Conservation (phyloP, 1,284 basidiomycete species). For the Ceratobasidium sp. region DNA sequence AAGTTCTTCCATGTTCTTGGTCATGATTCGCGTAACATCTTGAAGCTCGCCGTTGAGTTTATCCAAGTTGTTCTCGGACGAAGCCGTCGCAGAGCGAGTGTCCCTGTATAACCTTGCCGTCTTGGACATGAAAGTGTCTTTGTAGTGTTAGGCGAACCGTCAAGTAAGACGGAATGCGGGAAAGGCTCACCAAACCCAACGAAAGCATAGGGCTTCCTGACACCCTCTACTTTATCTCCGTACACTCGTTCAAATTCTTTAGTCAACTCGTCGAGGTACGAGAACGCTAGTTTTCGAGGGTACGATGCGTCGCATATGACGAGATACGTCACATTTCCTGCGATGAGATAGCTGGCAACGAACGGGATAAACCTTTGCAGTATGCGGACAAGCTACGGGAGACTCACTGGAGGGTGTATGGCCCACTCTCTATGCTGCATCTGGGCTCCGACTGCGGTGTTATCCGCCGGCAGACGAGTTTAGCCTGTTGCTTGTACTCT, state of each 20-base stretch:
- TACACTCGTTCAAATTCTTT: slow-evolving; percentile 95
- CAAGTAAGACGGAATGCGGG: neutral
- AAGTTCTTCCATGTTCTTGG: slow-evolving; percentile 99
- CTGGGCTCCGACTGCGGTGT: slow-evolving; percentile 92
- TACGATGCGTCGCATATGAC: slow-evolving; percentile 97
- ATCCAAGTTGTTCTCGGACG: slow-evolving; percentile 69
- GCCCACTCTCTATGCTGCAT: slow-evolving; percentile 96
- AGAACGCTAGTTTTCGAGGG: slow-evolving; percentile 96
- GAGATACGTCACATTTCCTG: slow-evolving; percentile 92
- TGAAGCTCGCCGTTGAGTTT: slow-evolving; percentile 95
- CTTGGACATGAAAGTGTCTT: slow-evolving; percentile 98
- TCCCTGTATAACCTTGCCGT: slow-evolving; percentile 95
- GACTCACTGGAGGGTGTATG: slow-evolving; percentile 90
- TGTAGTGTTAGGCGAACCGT: neutral
- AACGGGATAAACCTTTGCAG: slow-evolving; percentile 37
- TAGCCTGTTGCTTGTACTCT: slow-evolving; percentile 98
- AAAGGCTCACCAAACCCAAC: slow-evolving; percentile 86
- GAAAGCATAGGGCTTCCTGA: slow-evolving; percentile 92
- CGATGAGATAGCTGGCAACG: slow-evolving; percentile 86
- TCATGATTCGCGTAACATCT: slow-evolving; percentile 99
- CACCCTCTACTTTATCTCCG: slow-evolving; percentile 85
- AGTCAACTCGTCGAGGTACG: slow-evolving; percentile 94
- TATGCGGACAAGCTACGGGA: neutral
- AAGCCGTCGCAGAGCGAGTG: slow-evolving; percentile 78
- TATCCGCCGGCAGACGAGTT: slow-evolving; percentile 93